phyloP scores from a whole-genome alignment of 495 filamentous ascomycete genomes.

The Aspergillus affinis region DNA sequence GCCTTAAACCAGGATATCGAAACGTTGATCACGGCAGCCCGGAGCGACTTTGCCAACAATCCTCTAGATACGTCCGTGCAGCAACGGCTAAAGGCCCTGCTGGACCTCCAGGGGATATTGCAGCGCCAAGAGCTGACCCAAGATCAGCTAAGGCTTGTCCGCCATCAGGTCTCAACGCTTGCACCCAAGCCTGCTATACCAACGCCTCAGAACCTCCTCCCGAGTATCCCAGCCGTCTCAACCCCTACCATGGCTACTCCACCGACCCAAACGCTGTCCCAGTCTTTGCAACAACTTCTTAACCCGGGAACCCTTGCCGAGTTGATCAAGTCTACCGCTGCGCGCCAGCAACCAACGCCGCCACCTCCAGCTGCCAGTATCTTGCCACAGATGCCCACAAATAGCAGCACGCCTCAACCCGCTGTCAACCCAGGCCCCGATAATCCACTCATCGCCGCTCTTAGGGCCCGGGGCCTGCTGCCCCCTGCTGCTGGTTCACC shows the following conservation, averaged over 20 bases:
- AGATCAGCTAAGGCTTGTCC: slow-evolving; percentile 76
- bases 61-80: slow-evolving; percentile 71
- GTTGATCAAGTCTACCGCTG: slow-evolving; percentile 49
- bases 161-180: slow-evolving; percentile 74
- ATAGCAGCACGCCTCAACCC: slow-evolving; percentile 32
- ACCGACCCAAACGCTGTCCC: slow-evolving; percentile 35
- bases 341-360: slow-evolving; percentile 42
- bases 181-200: slow-evolving; percentile 35
- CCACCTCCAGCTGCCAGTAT: slow-evolving; percentile 32
- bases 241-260: slow-evolving; percentile 35
- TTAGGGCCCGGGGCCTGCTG: slow-evolving; percentile 49
- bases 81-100: slow-evolving; percentile 76
- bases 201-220: slow-evolving; percentile 20
- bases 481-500: slow-evolving; percentile 38
- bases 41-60: slow-evolving; percentile 69
- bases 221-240: slow-evolving; percentile 24
- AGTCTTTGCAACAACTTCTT: slow-evolving; percentile 43
- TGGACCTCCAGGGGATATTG: slow-evolving; percentile 82
- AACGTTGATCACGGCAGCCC: slow-evolving; percentile 66
- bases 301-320: slow-evolving; percentile 50
- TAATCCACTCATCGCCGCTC: slow-evolving; percentile 47
- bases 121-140: slow-evolving; percentile 74
- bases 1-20: slow-evolving; percentile 79
- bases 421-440: slow-evolving; percentile 25
- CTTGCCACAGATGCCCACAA: slow-evolving; percentile 23